A percentile compares a stretch with the other conserved stretches of the same genome.
These are phyloP conservation scores for Pseudogymnoascus sp. DNA, from an alignment of 2,329 filamentous ascomycete genomes.

Conservation along the genomic window DNA sequence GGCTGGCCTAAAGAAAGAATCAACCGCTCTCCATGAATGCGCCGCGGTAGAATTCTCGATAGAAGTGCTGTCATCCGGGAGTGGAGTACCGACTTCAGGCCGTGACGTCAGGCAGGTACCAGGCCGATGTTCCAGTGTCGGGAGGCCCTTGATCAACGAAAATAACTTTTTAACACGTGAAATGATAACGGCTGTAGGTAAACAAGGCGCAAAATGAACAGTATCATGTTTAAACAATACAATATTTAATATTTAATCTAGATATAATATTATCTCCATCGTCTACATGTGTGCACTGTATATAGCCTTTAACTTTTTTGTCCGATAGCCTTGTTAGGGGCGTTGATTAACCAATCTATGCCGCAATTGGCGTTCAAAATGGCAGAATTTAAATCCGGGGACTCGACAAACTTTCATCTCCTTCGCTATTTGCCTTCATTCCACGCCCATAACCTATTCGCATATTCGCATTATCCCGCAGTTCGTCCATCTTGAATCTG, in stretches of 20 bases:
- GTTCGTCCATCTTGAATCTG: not conserved
- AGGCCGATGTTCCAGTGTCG: not conserved
- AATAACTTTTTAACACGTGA: not conserved
- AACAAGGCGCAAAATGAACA: not conserved
- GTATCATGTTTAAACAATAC: not conserved
- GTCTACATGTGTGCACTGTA: not conserved
- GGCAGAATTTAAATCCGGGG: constrained; percentile 2
- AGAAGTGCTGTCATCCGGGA: not conserved
- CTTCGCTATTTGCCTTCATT: not conserved
- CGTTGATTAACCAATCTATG: constrained; percentile 5
- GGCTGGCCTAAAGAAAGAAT: not conserved
- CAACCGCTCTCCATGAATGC: constrained; percentile 5
- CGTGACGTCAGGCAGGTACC: constrained; percentile 9
- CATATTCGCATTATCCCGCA: not conserved
- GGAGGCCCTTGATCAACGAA: not conserved
- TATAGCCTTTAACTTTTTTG: constrained; percentile 18
- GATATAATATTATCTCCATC: not conserved
- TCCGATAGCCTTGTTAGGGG: constrained; percentile 24
- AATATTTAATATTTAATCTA: constrained; percentile 2
- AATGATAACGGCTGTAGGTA: not conserved
- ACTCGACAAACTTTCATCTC: constrained; percentile 13
- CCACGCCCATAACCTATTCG: not conserved
- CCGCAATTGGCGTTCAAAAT: constrained; percentile 18
- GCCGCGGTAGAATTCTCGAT: not conserved
- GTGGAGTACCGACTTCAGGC: constrained; percentile 2